A percentile compares a stretch with the other conserved stretches of the same genome.
These are phyloP conservation scores for Physcomitrellopsis africana DNA, from an alignment of 225 moss, liverwort and hornwort species.

Conservation along the genomic window DNA sequence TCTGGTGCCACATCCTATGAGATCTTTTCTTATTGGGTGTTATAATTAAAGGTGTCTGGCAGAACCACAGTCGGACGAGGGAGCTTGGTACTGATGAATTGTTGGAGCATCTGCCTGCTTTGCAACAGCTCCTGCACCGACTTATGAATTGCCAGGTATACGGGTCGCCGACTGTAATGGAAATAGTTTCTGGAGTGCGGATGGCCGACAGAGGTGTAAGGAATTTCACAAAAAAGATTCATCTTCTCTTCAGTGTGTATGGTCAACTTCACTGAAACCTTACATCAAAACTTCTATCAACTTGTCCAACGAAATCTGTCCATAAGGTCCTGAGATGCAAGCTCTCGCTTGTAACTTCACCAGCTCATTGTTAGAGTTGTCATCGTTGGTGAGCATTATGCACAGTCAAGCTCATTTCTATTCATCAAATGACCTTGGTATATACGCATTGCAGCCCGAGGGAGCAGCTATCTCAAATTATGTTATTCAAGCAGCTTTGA, in stretches of 20 bases:
- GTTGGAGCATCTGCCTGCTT: slow-evolving; percentile 67
- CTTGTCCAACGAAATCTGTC: not conserved
- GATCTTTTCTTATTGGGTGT: slow-evolving; percentile 15
- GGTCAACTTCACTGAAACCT: not conserved
- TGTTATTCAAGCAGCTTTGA: slow-evolving; percentile 70
- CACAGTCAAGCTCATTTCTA: not conserved
- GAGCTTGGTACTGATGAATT: slow-evolving; percentile 67
- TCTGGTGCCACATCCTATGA: not conserved
- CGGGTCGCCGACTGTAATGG: not conserved
- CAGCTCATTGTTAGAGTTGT: slow-evolving; percentile 3
- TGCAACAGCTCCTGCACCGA: slow-evolving; percentile 73
- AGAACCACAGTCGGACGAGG: slow-evolving; percentile 73
- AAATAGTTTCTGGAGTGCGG: not conserved
- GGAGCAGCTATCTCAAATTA: slow-evolving; percentile 75
- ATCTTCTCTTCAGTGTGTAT: not conserved
- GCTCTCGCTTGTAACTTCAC: not conserved
- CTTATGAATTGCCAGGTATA: slow-evolving; percentile 75
- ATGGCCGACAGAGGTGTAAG: not conserved
- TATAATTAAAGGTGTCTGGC: slow-evolving; percentile 14
- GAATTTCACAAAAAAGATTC: not conserved
- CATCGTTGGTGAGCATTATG: slow-evolving; percentile 2
- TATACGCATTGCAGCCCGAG: slow-evolving; percentile 56
- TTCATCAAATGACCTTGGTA: not conserved
- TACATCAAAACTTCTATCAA: not conserved
- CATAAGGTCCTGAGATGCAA: not conserved